Conservation (phyloP, 768 basidiomycete genomes). For the Psilocybe cubensis region DNA sequence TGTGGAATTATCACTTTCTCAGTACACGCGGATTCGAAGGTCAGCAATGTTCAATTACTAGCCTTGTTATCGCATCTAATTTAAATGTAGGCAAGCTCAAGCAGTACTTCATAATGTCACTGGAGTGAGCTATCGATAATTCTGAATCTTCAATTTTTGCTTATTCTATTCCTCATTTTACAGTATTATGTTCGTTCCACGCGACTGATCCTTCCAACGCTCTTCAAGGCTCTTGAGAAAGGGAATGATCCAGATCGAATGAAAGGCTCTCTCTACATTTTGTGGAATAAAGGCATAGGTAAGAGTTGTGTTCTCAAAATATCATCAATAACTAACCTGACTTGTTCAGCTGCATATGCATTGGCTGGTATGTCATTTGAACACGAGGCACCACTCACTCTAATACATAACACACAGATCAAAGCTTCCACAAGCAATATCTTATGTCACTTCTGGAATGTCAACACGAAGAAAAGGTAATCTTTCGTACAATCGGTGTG, state of each 20-base stretch:
- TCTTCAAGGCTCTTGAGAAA: conserved; percentile 65
- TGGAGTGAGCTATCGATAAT: conserved; percentile 47
- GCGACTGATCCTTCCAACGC: conserved; percentile 58
- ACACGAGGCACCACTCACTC: neutral
- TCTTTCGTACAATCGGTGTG: neutral
- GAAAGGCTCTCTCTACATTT: conserved; percentile 90
- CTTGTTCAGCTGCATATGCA: conserved; percentile 60
- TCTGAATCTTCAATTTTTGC: neutral
- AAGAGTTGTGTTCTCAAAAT: conserved; percentile 19
- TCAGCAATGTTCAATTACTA: conserved; percentile 32
- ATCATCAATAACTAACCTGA: neutral
- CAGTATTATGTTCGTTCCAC: conserved; percentile 78
- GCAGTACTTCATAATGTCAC: conserved; percentile 64
- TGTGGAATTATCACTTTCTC: conserved; percentile 76
- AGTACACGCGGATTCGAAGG: conserved; percentile 79
- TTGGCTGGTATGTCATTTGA: conserved; percentile 54
- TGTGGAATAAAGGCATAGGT: conserved; percentile 77
- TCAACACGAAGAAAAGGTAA: conserved; percentile 86
- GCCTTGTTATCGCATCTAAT: neutral
- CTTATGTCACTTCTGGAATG: conserved; percentile 69
- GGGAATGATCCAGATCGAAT: conserved; percentile 90
- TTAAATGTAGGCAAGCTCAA: conserved; percentile 66
- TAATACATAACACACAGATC: conserved; percentile 44
- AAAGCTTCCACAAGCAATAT: conserved; percentile 57
- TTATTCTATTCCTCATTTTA: conserved; percentile 5